A percentile compares a stretch with the other conserved stretches of the same genome.
These are phyloP conservation scores for Centrapalus pauciflorus DNA, from an alignment of 129 eudicot species.

Conservation along the genomic window DNA sequence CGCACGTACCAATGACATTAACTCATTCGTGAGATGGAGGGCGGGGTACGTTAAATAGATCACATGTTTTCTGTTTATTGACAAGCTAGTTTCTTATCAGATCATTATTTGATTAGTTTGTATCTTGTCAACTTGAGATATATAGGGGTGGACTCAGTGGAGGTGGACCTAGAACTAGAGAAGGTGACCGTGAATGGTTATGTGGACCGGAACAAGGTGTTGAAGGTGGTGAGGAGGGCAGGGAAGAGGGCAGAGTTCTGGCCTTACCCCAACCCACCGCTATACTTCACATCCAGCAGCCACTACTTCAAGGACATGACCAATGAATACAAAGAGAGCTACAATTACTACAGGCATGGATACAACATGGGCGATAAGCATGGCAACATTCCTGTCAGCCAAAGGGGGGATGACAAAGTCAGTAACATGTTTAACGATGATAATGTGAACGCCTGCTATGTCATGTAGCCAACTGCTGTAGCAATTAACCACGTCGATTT, in stretches of 20 bases:
- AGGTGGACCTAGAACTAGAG: constrained; percentile 77
- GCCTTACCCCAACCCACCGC: constrained; percentile 84
- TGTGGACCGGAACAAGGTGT: constrained; percentile 87
- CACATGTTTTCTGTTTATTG: not conserved
- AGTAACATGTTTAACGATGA: constrained; percentile 96
- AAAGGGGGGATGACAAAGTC: constrained; percentile 91
- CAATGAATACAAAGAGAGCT: constrained; percentile 71
- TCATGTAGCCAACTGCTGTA: constrained; percentile 44
- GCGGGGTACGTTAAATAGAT: not conserved
- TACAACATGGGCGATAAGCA: constrained; percentile 72
- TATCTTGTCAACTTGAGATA: not conserved
- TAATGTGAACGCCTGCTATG: constrained; percentile 66
- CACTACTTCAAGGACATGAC: constrained; percentile 77
- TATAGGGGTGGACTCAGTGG: constrained; percentile 77
- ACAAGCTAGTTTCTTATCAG: not conserved
- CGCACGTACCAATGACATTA: too few relatives aligned
- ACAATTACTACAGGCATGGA: constrained; percentile 92
- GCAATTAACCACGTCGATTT: not conserved
- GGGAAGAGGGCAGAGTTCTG: constrained; percentile 96
- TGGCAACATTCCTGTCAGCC: constrained; percentile 62
- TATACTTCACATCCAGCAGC: constrained; percentile 62
- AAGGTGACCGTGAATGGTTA: constrained; percentile 85
- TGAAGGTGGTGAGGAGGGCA: constrained; percentile 79
- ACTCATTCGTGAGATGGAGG: too few relatives aligned
- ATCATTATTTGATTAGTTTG: not conserved